Base-by-base conservation (phyloP, 1,284 basidiomycete species). In the Boletus mariae region DNA sequence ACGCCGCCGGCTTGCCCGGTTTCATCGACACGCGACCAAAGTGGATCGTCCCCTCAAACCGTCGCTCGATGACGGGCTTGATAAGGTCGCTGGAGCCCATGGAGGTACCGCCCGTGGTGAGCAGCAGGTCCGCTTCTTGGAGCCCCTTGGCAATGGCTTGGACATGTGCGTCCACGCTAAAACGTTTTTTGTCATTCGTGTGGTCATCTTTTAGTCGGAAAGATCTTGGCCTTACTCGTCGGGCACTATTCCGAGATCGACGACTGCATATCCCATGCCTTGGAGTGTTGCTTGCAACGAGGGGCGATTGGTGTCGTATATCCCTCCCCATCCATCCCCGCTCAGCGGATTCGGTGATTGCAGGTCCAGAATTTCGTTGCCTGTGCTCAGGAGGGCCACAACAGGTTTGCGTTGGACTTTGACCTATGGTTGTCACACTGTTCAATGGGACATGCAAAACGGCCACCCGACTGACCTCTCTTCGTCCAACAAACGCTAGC, bases 31-130 rank as follows among this genome's bases (percentile, higher is more conserved):
- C 81, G 1, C 92, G 76, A 1, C 92, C 92, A 65, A 94, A 93
- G 62, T 92, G 88, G 13, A 93, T 77, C 2, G 78, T 83, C 0
- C 90, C 92, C 12, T 75, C 64, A 47, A 94, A 80, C 31, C 87
- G 76, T 17, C 85, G 80, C 69, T 95, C 93, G 56, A 95, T 86
- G 51, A 94, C 80, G 1, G 93, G 92, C 67, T 95, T 94, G 45
- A 95, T 71, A 28, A 94, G 75, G 67, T 95, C 92, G 1, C 83
- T 83, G 10, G 92, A 82, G 2, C 92, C 92, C 92, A 95, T 95
- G 5, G 88, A 91, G 2, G 92, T 94, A 3, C 92, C 92, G 11
- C 93, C 92, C 0, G 92, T 95, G 0, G 90, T 90, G 10, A 95
- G 70, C 9, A 94, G 67, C 3, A 95, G 70, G 63, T 94, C 92